These are phyloP conservation scores for Cercospora brassicicola DNA, from an alignment of 2,329 filamentous ascomycete species.

Conservation along the genomic window DNA sequence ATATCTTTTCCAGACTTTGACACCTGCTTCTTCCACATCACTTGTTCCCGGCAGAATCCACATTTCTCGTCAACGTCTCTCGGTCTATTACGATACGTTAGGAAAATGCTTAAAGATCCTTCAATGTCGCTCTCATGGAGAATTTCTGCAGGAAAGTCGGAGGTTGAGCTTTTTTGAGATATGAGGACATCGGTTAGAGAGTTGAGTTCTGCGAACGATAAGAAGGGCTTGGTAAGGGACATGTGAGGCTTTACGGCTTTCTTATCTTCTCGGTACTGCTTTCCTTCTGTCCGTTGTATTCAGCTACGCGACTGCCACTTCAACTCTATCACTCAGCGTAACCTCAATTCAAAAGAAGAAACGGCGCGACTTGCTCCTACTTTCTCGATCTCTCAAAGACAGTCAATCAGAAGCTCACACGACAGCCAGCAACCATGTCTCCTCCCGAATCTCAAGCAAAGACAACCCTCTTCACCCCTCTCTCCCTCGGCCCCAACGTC, in stretches of 20 bases:
- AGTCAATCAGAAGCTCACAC: not conserved
- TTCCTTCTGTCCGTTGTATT: not conserved
- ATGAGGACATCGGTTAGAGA: not conserved
- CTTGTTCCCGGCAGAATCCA: not conserved
- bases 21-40: not conserved
- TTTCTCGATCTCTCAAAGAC: not conserved
- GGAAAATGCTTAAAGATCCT: not conserved
- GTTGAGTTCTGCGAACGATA: not conserved
- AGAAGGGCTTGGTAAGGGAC: not conserved
- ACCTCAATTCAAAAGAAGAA: not conserved
- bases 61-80: not conserved
- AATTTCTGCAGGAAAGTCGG: not conserved
- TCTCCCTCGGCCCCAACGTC: not conserved
- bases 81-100: not conserved
- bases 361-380: not conserved
- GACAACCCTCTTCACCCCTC: slow-evolving; percentile 2
- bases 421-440: slow-evolving; percentile 11
- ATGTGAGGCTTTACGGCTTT: not conserved
- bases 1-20: not conserved
- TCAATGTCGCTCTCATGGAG: not conserved
- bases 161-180: not conserved
- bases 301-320: not conserved
- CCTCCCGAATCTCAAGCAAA: not conserved
- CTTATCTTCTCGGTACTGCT: not conserved
- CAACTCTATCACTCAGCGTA: not conserved